Evolutionary conservation across 2,329 filamentous ascomycete genomes (phyloP), one percentile per base, ranked within the genome.

Genomic region (Fusarium devonianum): DNA sequence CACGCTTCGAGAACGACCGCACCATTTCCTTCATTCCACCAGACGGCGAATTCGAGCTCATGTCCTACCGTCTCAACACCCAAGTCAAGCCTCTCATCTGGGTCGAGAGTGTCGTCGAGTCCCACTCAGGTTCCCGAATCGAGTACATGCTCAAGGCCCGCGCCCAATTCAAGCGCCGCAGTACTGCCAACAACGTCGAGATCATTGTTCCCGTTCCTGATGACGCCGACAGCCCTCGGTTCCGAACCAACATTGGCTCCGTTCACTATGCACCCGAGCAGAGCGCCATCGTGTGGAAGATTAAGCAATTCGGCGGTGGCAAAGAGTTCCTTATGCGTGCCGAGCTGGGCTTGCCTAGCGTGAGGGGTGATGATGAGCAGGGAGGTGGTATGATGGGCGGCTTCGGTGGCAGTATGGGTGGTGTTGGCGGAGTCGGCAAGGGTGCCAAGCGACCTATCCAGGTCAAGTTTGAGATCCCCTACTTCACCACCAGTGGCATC

Each of bases 381-480:
- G 93, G 93, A 29, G 93, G 93, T 56, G 93, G 93, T 58, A 97
- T 97, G 93, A 97, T 93, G 62, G 93, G 93, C 67, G 93, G 93
- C 1, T 97, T 97, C 67, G 93, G 93, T 56, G 93, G 93, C 14
- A 96, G 91, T 70, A 97, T 97, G 92, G 93, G 93, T 50, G 93
- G 93, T 58, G 84, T 94, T 19, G 86, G 83, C n/a, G 81, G 85
- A 4, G 73, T 75, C 14, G 87, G 85, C 49, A 97, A 97, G 77
- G 90, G 90, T 14, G 83, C 84, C 48, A 99, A 97, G 81, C 80
- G 94, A 63, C 94, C 94, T 1, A 99, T 99, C 67, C 93, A 92
- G 73, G 94, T 99, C 77, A 99, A 99, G 78, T 99, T 99, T 71
- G 94, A 99, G 78, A 99, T 99, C 69, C 94, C 94, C n/a, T 99